These are phyloP conservation scores for Nosema muscidifuracis DNA, from an alignment of 371 early-diverging fungal genomes.

Conservation along the genomic window DNA sequence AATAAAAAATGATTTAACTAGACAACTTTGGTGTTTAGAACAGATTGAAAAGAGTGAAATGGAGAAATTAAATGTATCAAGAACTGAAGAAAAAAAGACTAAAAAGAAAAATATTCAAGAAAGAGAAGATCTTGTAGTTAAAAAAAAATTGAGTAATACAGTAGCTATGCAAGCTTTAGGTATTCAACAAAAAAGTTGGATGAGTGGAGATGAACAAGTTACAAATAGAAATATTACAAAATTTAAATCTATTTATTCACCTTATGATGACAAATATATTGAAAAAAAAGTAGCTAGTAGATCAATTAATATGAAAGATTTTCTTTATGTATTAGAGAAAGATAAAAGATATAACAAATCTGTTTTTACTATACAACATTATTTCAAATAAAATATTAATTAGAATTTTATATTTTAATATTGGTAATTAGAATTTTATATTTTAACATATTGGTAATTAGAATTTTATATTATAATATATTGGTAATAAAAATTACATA, in stretches of 20 bases:
- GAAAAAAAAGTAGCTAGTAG: constrained; percentile 53
- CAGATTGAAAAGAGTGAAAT: constrained; percentile 60
- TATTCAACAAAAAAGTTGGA: constrained; percentile 62
- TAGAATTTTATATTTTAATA: neutral
- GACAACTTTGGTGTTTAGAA: constrained; percentile 64
- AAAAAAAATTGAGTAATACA: constrained; percentile 62
- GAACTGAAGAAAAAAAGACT: constrained; percentile 60
- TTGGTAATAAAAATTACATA: too few species aligned
- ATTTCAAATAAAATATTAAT: constrained; percentile 42
- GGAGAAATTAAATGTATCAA: constrained; percentile 58
- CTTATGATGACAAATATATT: constrained; percentile 59
- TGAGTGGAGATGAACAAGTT: constrained; percentile 38
- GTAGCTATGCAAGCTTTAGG: constrained; percentile 64
- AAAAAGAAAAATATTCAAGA: constrained; percentile 61
- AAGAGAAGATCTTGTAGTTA: constrained; percentile 64
- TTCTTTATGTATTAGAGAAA: constrained; percentile 59
- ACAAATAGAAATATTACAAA: constrained; percentile 51
- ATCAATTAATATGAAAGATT: constrained; percentile 61
- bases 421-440: too few species aligned
- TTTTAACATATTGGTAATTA: too few species aligned
- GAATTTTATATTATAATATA: constrained; percentile 2
- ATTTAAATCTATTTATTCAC: constrained; percentile 58
- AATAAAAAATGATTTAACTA: constrained; percentile 62
- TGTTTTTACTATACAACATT: constrained; percentile 61
- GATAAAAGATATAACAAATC: constrained; percentile 64